A percentile compares a stretch with the other conserved stretches of the same genome.
phyloP scores from a whole-genome alignment of 2,329 filamentous ascomycete genomes.

The Exophiala sideris region DNA sequence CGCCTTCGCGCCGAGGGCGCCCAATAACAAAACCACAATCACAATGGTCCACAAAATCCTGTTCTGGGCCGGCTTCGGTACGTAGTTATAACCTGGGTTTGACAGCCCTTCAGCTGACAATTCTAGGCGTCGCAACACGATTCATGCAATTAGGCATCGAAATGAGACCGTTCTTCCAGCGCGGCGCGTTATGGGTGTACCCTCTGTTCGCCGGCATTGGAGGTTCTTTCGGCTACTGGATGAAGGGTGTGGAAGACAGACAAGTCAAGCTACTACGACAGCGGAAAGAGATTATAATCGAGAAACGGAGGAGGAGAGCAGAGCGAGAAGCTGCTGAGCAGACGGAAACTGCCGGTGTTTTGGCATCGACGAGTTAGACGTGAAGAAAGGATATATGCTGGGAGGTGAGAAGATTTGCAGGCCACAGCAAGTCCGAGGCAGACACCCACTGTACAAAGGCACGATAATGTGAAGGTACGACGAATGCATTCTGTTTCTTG shows the following conservation, averaged over 20 bases:
- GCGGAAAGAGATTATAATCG: constrained; percentile 74
- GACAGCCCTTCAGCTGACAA: constrained; percentile 10
- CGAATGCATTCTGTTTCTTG: constrained; percentile 1
- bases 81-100: constrained; percentile 30
- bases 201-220: constrained; percentile 82
- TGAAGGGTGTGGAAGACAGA: constrained; percentile 81
- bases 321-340: constrained; percentile 54
- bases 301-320: constrained; percentile 81
- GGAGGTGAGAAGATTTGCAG: constrained; percentile 3
- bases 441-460: constrained; percentile 16
- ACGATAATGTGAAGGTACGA: constrained; percentile 5
- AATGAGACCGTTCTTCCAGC: constrained; percentile 91
- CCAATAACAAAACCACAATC: constrained; percentile 22
- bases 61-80: constrained; percentile 77
- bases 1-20: constrained; percentile 14
- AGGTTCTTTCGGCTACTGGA: constrained; percentile 94
- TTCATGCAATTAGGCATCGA: constrained; percentile 98
- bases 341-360: constrained; percentile 20
- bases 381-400: background rate
- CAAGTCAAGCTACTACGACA: constrained; percentile 74
- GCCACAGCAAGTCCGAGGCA: background rate
- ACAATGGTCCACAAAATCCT: constrained; percentile 51
- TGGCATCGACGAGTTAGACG: constrained; percentile 26
- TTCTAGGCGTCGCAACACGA: constrained; percentile 78
- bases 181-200: constrained; percentile 82